phyloP scores from a whole-genome alignment of 169 alveolate species.

The Cyclospora cayetanensis region DNA sequence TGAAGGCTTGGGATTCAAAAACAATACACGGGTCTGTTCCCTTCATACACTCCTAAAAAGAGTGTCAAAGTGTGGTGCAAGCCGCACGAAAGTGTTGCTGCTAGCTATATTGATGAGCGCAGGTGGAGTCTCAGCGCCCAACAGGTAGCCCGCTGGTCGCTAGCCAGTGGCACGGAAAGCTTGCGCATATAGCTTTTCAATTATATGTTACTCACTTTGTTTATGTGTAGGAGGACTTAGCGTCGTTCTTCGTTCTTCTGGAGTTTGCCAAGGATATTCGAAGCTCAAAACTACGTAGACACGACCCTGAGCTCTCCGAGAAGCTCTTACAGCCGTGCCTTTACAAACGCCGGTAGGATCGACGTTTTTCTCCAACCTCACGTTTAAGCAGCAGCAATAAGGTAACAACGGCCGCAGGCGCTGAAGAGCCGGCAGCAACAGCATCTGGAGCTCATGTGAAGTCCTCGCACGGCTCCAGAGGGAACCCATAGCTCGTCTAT shows the following conservation, averaged over 20 bases:
- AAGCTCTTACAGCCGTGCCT: slow-evolving; percentile 57
- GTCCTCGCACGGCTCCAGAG: no score
- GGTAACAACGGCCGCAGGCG: background rate
- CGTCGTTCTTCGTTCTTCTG: slow-evolving; percentile 49
- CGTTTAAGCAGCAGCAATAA: background rate
- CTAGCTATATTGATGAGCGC: background rate
- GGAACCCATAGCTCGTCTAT: no score
- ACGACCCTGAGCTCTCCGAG: background rate
- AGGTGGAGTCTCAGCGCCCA: background rate
- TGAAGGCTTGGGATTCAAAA: slow-evolving; percentile 53
- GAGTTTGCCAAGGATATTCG: background rate
- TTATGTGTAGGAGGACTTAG: slow-evolving; percentile 8
- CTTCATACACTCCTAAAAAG: background rate
- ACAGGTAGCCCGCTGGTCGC: no score
- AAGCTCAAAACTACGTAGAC: background rate
- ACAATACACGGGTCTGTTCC: background rate
- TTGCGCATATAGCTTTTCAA: background rate
- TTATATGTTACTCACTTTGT: background rate
- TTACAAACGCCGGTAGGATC: slow-evolving; percentile 60
- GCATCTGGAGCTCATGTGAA: background rate
- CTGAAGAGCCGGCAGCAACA: slow-evolving; percentile 1
- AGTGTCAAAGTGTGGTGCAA: background rate
- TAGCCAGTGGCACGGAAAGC: background rate
- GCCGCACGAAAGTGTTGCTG: background rate
- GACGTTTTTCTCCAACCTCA: no score